Percentiles rank a stretch among this genome's conserved stretches.
Evolutionary conservation across 2,329 filamentous ascomycete species (phyloP).

Genomic region (Xylariales sp.): DNA sequence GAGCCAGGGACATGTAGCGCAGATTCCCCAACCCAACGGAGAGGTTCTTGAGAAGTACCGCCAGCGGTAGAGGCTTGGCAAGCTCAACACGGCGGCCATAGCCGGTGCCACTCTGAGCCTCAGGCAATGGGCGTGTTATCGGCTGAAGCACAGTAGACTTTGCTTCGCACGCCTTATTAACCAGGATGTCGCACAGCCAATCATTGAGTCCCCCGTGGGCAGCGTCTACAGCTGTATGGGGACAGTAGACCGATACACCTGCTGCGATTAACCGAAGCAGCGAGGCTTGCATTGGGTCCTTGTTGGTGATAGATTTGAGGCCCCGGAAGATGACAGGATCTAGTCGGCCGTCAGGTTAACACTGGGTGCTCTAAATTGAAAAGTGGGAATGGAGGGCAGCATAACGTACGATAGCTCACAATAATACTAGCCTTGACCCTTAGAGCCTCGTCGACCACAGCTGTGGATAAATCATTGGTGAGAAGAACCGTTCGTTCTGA

Average conservation of each 20-base stretch:
- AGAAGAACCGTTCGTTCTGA: conserved; percentile 42
- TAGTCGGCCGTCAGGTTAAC: conserved; percentile 28
- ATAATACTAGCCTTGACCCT: conserved; percentile 70
- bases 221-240: conserved; percentile 91
- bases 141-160: conserved; percentile 41
- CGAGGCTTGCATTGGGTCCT: conserved; percentile 81
- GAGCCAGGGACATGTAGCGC: conserved; percentile 43
- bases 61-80: conserved; percentile 29
- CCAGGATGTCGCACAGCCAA: conserved; percentile 87
- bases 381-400: conserved; percentile 14
- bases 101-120: conserved; percentile 42
- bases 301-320: conserved; percentile 80
- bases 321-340: conserved; percentile 96
- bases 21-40: conserved; percentile 67
- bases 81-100: conserved; percentile 50
- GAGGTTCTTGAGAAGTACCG: conserved; percentile 45
- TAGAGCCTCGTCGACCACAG: conserved; percentile 88
- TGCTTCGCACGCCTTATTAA: conserved; percentile 37
- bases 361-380: too few species aligned
- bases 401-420: conserved; percentile 86
- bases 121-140: conserved; percentile 33
- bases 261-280: conserved; percentile 77
- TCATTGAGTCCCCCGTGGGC: conserved; percentile 82
- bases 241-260: conserved; percentile 92
- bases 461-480: conserved; percentile 85